Conservation (phyloP, 2,329 filamentous ascomycete genomes). For the Neofusicoccum ribis region DNA sequence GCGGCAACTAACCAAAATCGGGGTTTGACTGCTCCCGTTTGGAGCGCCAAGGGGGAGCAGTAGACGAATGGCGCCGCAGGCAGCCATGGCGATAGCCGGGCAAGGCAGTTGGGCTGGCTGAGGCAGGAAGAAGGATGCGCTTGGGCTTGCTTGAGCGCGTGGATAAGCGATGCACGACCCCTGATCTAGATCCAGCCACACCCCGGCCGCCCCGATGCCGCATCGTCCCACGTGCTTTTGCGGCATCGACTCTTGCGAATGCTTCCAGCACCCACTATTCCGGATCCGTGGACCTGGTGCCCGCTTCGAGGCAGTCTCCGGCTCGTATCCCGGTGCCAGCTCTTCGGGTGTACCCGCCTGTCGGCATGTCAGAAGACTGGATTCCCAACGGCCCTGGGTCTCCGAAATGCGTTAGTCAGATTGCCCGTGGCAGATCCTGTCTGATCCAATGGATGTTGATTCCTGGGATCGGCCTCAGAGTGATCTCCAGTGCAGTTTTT, state of each 20-base stretch:
- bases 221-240: background rate
- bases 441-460: no score
- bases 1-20: background rate
- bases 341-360: background rate
- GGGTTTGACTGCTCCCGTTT: background rate
- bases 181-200: constrained; percentile 12
- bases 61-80: background rate
- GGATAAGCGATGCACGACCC: background rate
- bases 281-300: background rate
- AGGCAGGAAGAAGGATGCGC: background rate
- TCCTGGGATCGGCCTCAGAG: no score
- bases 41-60: background rate
- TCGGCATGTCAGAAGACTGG: background rate
- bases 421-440: background rate
- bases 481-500: no score
- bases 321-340: background rate
- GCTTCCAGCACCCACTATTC: background rate
- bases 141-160: background rate
- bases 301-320: background rate
- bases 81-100: background rate
- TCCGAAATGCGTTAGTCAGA: background rate
- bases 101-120: background rate
- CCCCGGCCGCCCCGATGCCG: background rate
- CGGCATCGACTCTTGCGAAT: background rate
- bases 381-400: background rate